Conservation (phyloP, 495 filamentous ascomycete genomes). For the Penicillium goetzii region DNA sequence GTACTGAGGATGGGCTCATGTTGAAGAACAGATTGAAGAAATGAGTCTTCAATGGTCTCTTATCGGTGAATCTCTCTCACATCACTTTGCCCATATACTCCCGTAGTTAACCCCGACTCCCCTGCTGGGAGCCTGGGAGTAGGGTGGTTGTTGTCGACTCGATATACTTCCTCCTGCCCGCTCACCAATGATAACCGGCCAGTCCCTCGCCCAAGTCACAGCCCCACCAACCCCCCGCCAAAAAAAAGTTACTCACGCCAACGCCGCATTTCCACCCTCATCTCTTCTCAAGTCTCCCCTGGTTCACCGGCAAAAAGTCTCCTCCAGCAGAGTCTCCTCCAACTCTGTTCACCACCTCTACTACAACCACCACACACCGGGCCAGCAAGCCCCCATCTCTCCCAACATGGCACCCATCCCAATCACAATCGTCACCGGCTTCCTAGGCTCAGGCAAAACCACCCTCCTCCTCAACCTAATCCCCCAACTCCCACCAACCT, state of each 20-base stretch:
- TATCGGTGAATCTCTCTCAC: too few species aligned
- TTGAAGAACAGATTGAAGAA: too few species aligned
- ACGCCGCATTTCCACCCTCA: not conserved
- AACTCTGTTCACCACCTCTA: not conserved
- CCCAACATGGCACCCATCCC: slow-evolving; percentile 68
- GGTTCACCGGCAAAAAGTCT: not conserved
- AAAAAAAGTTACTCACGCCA: slow-evolving; percentile 2
- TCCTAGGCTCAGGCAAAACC: slow-evolving; percentile 92
- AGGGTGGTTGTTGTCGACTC: too few species aligned
- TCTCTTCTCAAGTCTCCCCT: not conserved
- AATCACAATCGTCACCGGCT: slow-evolving; percentile 93
- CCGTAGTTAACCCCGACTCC: too few species aligned
- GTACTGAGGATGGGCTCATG: too few species aligned
- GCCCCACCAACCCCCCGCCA: slow-evolving; percentile 5
- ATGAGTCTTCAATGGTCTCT: too few species aligned
- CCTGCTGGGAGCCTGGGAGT: too few species aligned
- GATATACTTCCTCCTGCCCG: too few species aligned
- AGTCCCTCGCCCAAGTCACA: not conserved
- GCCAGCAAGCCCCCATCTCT: not conserved
- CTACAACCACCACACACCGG: not conserved
- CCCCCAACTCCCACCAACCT: slow-evolving; percentile 75
- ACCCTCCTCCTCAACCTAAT: slow-evolving; percentile 88
- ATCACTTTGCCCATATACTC: too few species aligned
- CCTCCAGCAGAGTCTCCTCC: not conserved
- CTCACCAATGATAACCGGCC: not conserved